phyloP scores from a whole-genome alignment of 2,329 filamentous ascomycete species.

The Zasmidium citrigriseum region DNA sequence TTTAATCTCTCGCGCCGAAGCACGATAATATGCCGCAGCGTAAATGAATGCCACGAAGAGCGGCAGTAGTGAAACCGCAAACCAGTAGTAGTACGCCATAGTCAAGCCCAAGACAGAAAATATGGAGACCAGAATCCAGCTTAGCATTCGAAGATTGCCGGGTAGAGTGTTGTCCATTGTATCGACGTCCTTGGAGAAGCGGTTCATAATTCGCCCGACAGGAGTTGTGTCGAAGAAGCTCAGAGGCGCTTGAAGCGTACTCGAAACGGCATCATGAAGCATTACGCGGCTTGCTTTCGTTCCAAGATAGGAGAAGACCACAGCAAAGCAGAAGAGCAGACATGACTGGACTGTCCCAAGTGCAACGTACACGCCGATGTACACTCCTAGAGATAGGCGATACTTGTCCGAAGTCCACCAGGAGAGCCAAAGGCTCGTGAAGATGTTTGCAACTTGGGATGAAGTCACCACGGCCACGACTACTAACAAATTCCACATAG shows the following conservation, averaged over 20 bases:
- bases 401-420: conserved; percentile 89
- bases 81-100: conserved; percentile 94
- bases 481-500: conserved; percentile 65
- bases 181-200: conserved; percentile 89
- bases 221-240: conserved; percentile 97
- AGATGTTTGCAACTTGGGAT: conserved; percentile 81
- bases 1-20: conserved; percentile 91
- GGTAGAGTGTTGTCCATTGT: conserved; percentile 89
- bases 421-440: conserved; percentile 87
- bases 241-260: conserved; percentile 71
- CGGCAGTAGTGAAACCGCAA: conserved; percentile 67
- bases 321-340: conserved; percentile 78
- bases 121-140: conserved; percentile 80
- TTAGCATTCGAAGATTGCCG: conserved; percentile 90
- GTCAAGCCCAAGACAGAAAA: conserved; percentile 82
- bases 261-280: conserved; percentile 75
- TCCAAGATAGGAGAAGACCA: conserved; percentile 74
- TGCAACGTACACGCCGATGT: conserved; percentile 68
- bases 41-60: conserved; percentile 77
- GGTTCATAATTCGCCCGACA: conserved; percentile 86
- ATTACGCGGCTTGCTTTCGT: conserved; percentile 81
- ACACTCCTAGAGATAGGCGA: conserved; percentile 60
- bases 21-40: conserved; percentile 82
- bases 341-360: conserved; percentile 71
- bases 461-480: conserved; percentile 66